Conservation (phyloP, 306 rosid species). For the Cucurbita pepo region DNA sequence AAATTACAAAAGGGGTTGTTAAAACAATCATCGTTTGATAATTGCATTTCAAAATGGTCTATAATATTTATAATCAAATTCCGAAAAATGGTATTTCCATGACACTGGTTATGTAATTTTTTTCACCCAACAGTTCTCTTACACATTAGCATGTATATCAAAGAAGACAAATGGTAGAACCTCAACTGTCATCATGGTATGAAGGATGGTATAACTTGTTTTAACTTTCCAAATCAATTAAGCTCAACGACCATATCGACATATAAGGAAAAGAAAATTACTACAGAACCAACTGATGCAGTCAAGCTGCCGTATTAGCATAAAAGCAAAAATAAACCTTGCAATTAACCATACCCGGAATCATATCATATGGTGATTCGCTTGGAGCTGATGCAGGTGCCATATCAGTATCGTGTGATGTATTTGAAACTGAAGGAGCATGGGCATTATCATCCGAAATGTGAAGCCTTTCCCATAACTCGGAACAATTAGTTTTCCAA, state of each 20-base stretch:
- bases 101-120: too few species aligned
- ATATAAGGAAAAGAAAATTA: background rate
- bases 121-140: background rate
- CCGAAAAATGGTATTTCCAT: too few species aligned
- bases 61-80: too few species aligned
- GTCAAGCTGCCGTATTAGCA: background rate
- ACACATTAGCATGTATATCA: background rate
- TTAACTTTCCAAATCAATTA: background rate
- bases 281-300: background rate
- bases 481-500: slow-evolving; percentile 97
- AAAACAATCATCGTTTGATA: background rate
- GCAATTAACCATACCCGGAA: slow-evolving; percentile 34
- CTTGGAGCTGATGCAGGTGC: slow-evolving; percentile 53
- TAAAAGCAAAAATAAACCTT: background rate
- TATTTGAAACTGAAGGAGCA: slow-evolving; percentile 20
- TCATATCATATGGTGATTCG: slow-evolving; percentile 22
- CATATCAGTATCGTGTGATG: slow-evolving; percentile 15
- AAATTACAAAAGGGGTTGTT: background rate
- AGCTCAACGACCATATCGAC: background rate
- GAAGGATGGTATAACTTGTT: background rate
- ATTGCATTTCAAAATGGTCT: too few species aligned
- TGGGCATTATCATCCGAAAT: slow-evolving; percentile 35
- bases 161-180: background rate
- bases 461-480: slow-evolving; percentile 73
- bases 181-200: background rate